Evolutionary conservation across 108 stramenopile species (phyloP), one percentile per base, ranked within the genome.

Genomic region (Asterionellopsis glacialis): DNA sequence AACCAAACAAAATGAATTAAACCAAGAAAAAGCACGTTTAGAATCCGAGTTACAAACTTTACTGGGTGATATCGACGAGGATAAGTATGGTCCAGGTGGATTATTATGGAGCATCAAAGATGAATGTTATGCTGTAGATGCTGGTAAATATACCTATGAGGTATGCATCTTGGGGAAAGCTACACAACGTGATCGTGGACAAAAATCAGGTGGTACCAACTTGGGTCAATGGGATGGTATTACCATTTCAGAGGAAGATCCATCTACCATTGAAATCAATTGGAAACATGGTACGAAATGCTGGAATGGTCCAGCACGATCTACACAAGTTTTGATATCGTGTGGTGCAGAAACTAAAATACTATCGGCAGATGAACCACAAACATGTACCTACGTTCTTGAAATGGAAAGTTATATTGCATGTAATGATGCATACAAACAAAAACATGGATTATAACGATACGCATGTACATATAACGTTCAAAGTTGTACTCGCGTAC

Each of bases 91-190:
- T 1, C 51, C 63, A 0, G 69, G 86, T 51, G 90, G 90, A 13
- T 84, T 86, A 70, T 63, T 91, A 23, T 77, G 62, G 44, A 42
- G 63, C 11, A 57, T 91, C 16, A 68, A 75, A 0, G 72, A 86
- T 49, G 43, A 80, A 51, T 91, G 90, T 58, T 82, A 77, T 62
- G 68, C 40, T 14, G 55, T 86, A 15, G 73, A 59, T 41, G 62
- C 82, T 62, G 86, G 82, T 11, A 88, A 88, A 44, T 91, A 91
- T 74, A 81, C 73, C n/a, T 91, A 91, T 56, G 84, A 88, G 57
- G 59, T 83, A 3, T 91, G 90, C 59, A 60, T 88, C 16, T 80
- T 84, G 55, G 80, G 80, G 11, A 48, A 64, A 40, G 82, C 90
- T 18, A 66, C 62, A 0, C 90, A 91, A 70, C 75, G 79, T 48